Base-by-base conservation (phyloP, 192 early-diverging fungal genomes). In the Funneliformis mosseae region DNA sequence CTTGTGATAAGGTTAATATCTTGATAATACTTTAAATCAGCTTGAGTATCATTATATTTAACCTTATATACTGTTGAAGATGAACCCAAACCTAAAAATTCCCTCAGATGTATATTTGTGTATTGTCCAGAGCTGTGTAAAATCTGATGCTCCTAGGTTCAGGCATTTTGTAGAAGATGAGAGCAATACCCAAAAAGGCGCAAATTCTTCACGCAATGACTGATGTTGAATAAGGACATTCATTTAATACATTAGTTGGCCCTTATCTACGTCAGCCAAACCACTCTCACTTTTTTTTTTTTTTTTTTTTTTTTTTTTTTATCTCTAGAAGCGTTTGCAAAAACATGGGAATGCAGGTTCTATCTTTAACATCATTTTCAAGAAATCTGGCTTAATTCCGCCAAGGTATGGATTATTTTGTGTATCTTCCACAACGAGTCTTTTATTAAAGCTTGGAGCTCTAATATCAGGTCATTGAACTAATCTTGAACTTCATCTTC, bases 301-400 rank as follows among this genome's bases (percentile, higher is more conserved):
- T n/a, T n/a, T n/a, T n/a, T n/a, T n/a, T n/a, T n/a, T n/a, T 73
- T 73, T 18, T 73, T 48, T 50, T 73, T 45, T 73, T 73, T 23
- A 73, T 6, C 45, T 73, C 71, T 16, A 73, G 45, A 73, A 73
- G 71, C 42, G 46, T 73, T 45, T 45, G 42, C 21, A 73, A 42
- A 50, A 73, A 73, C 27, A 73, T 73, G n/a, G 71, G 71, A n/a
- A 73, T 73, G 48, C 23, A 48, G 14, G 27, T 41, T n/a, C 21
- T 14, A 73, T 73, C 10, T 73, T 2, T 45, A 14, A 23, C 45
- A 23, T 50, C 71, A 12, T 73, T 43, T 45, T 73, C 42, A 73
- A 73, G 12, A 50, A 73, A 45, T n/a, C n/a, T n/a, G n/a, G n/a
- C n/a, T 72, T 72, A 72, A 10, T 5, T 73, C 43, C 8, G 11